Evolutionary conservation across 805 yeast species (phyloP).

Genomic region (Ogataea philodendri): DNA sequence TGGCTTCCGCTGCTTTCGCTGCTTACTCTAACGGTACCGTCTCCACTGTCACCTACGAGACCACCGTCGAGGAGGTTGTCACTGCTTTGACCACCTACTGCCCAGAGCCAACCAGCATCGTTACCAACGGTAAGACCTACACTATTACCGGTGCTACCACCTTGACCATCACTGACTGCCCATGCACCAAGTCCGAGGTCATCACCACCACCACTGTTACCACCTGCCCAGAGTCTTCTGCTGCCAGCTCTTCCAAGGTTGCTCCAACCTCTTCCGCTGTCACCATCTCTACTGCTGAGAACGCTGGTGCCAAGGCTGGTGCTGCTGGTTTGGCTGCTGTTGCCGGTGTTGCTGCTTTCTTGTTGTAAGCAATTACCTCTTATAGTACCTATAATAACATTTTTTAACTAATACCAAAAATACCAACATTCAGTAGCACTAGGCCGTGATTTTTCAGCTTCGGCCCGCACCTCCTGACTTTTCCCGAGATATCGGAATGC

Average conservation of each 20-base stretch:
- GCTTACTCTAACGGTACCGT: conserved; percentile 46
- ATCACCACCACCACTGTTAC: conserved; percentile 27
- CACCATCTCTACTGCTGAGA: conserved; percentile 26
- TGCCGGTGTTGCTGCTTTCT: conserved; percentile 41
- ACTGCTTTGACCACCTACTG: conserved; percentile 80
- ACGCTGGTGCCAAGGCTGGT: conserved; percentile 38
- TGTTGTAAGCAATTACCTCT: conserved; percentile 28
- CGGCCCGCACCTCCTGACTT: no score
- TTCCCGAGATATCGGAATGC: no score
- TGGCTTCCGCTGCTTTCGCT: conserved; percentile 43
- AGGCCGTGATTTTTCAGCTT: no score
- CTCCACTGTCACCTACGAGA: conserved; percentile 46
- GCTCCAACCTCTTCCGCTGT: conserved; percentile 20
- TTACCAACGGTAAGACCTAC: conserved; percentile 65
- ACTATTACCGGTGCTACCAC: conserved; percentile 79
- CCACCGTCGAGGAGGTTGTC: conserved; percentile 52
- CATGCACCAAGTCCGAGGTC: conserved; percentile 57
- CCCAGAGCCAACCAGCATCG: conserved; percentile 68
- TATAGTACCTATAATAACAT: conserved; percentile 8
- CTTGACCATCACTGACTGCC: conserved; percentile 81
- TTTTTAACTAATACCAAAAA: conserved; percentile 1
- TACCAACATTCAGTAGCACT: neutral
- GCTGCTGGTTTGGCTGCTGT: conserved; percentile 39
- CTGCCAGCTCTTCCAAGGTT: conserved; percentile 12
- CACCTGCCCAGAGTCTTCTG: conserved; percentile 20